Evolutionary conservation across 2,329 filamentous ascomycete species (phyloP).

Genomic region (Xylaria sp.): DNA sequence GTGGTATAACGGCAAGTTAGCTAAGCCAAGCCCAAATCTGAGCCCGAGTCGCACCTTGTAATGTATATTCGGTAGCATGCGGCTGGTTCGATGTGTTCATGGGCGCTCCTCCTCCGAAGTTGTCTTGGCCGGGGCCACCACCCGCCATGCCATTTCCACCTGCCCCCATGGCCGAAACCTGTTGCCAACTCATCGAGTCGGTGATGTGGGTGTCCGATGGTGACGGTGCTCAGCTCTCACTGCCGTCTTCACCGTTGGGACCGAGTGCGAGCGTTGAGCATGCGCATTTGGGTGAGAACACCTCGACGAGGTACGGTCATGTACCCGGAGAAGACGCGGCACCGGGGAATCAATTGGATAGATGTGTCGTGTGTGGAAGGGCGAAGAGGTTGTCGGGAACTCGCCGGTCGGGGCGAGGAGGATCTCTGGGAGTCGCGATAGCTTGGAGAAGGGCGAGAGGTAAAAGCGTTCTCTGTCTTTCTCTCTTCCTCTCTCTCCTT

Average conservation of each 20-base stretch:
- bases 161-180: conserved; percentile 44
- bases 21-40: not conserved
- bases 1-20: conserved; percentile 9
- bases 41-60: conserved; percentile 49
- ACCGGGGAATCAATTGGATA: conserved; percentile 18
- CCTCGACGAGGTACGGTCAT: conserved; percentile 10
- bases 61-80: conserved; percentile 63
- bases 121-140: conserved; percentile 47
- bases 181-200: conserved; percentile 42
- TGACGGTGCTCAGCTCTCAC: conserved; percentile 24
- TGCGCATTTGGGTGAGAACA: conserved; percentile 28
- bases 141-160: conserved; percentile 48
- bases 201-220: conserved; percentile 8
- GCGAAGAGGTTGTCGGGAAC: not conserved
- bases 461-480: no score
- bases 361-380: conserved; percentile 1
- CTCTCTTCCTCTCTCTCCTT: not conserved
- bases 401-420: no score
- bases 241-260: conserved; percentile 34
- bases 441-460: not conserved
- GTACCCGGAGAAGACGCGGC: conserved; percentile 12
- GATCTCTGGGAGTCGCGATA: not conserved
- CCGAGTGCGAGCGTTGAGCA: conserved; percentile 20
- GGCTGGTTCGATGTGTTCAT: conserved; percentile 51
- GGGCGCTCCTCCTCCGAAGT: conserved; percentile 39